Base-by-base conservation (phyloP, 2,329 filamentous ascomycete genomes). In the Penicillium sp. region DNA sequence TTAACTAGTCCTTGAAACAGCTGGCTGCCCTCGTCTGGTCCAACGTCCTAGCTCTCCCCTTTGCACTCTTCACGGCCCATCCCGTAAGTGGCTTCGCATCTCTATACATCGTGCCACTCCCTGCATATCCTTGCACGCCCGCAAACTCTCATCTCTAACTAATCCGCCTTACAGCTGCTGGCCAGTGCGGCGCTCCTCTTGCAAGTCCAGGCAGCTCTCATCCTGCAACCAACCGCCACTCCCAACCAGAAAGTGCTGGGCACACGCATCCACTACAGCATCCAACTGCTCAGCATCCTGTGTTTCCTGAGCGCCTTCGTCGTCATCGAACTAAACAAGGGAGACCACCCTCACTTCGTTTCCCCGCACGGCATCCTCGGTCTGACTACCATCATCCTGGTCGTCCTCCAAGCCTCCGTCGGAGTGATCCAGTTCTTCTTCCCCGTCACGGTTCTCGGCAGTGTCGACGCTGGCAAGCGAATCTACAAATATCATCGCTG, bases 401-500 rank as follows among this genome's bases (percentile, higher is more conserved):
- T 96, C 6, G 73, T 87, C 11, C 67, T 89, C 1, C 95, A 98
- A 78, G 88, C 90, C 46, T 51, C 89, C 1, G 84, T 96, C 33
- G 94, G 95, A 16, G 85, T 96, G 62, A 89, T 91, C 35, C 91
- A 95, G 78, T 97, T 89, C 81, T 91, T 87, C 59, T 80, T 85
- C 2, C 93, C 93, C 0, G 71, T 72, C 0, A 46, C 60, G 14
- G 69, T 96, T 1, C 96, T 94, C 68, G 93, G 93, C 5, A 87
- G 91, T 56, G 87, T 89, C 62, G 87, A 91, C 27, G 87, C 87
- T 3, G 94, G 92, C 19, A 96, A 93, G 82, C 82, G 82, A 24
- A 75, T 96, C 43, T 98, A 94, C 83, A 97, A 96, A 77, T 96
- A 93, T 69, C 95, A 98, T 75, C 86, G 94, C 33, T 78, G 84